Conservation (phyloP, 2,329 filamentous ascomycete genomes). For the Neospermospora avenae region DNA sequence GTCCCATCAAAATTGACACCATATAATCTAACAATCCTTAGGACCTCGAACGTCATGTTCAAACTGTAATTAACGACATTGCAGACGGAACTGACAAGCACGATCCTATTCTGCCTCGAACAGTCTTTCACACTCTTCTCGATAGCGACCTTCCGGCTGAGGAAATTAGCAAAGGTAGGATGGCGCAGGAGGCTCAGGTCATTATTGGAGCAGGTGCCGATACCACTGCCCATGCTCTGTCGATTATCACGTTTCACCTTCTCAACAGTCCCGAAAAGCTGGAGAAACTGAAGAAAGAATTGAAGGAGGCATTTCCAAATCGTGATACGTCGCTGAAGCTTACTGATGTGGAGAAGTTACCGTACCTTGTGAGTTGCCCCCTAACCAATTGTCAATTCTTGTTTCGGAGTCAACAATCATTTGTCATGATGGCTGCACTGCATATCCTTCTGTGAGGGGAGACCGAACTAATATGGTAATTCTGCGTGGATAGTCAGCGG, state of each 20-base stretch:
- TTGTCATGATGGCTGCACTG: neutral
- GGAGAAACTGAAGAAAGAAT: conserved; percentile 35
- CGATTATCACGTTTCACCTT: conserved; percentile 37
- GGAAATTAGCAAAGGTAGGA: conserved; percentile 5
- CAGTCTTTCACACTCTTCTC: conserved; percentile 31
- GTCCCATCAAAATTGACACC: neutral
- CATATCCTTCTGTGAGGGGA: neutral
- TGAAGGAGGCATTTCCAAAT: conserved; percentile 26
- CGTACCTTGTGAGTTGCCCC: conserved; percentile 31
- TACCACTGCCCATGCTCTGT: conserved; percentile 37
- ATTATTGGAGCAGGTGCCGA: conserved; percentile 23
- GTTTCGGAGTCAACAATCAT: too few relatives aligned
- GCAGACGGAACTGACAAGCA: conserved; percentile 4
- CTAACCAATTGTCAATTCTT: too few relatives aligned
- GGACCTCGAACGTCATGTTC: conserved; percentile 4
- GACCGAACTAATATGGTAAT: neutral
- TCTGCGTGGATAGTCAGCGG: conserved; percentile 18
- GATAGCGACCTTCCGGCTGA: conserved; percentile 34
- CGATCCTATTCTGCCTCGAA: conserved; percentile 19
- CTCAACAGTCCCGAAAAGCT: conserved; percentile 35
- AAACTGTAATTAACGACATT: conserved; percentile 8
- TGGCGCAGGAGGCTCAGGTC: conserved; percentile 8
- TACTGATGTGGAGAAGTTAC: conserved; percentile 28
- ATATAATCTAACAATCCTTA: neutral
- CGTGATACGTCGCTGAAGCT: neutral